Conservation (phyloP, 2,329 filamentous ascomycete genomes). For the Pseudocercospora vitis region DNA sequence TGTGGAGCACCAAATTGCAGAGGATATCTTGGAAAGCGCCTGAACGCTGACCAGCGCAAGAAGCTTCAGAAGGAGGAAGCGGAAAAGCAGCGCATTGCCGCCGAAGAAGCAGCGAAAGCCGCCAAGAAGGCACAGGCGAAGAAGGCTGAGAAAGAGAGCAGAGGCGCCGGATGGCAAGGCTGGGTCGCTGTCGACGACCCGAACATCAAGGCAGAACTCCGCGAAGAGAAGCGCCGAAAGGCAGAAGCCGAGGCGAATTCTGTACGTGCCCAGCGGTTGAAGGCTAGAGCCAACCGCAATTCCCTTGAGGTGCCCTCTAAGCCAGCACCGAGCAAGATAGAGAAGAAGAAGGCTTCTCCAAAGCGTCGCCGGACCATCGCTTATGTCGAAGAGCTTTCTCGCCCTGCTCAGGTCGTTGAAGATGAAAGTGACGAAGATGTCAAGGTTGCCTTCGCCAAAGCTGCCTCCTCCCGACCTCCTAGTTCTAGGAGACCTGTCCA, state of each 20-base stretch:
- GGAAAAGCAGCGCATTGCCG: conserved; percentile 30
- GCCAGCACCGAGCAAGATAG: conserved; percentile 5
- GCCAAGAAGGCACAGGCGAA: conserved; percentile 33
- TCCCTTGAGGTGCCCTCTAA: conserved; percentile 3
- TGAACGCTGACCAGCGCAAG: conserved; percentile 36
- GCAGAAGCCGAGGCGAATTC: conserved; percentile 35
- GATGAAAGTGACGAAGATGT: conserved; percentile 20
- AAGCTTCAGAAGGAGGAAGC: conserved; percentile 31
- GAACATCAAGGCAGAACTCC: conserved; percentile 32
- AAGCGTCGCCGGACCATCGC: conserved; percentile 17
- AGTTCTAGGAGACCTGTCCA: conserved; percentile 10
- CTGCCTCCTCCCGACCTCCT: conserved; percentile 9
- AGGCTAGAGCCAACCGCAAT: conserved; percentile 9
- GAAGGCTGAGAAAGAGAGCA: conserved; percentile 31
- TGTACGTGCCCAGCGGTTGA: conserved; percentile 31
- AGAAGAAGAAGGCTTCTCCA: conserved; percentile 21
- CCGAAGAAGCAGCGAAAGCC: conserved; percentile 30
- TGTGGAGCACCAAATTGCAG: conserved; percentile 63
- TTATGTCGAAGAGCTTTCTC: conserved; percentile 6
- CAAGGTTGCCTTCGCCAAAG: conserved; percentile 14
- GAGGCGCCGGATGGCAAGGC: conserved; percentile 34
- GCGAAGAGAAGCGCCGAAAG: conserved; percentile 30
- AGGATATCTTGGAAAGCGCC: conserved; percentile 53
- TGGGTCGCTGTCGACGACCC: conserved; percentile 36
- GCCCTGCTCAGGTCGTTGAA: conserved; percentile 6